Percentiles rank a stretch among this genome's conserved stretches.
phyloP scores from a whole-genome alignment of 2,329 filamentous ascomycete genomes.

The Aspergillus awamori region DNA sequence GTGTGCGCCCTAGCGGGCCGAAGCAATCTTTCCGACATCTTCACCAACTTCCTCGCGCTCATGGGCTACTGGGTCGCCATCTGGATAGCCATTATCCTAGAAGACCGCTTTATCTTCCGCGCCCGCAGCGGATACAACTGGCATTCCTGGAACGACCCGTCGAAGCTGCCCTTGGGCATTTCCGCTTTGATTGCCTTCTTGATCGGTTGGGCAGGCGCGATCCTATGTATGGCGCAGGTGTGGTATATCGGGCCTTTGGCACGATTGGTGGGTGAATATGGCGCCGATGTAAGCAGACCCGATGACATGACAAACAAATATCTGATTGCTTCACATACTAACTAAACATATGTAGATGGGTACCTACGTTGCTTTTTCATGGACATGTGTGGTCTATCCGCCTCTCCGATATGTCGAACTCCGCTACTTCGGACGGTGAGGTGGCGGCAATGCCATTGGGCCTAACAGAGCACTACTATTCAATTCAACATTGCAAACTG shows the following conservation, averaged over 20 bases:
- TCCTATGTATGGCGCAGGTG: conserved; percentile 69
- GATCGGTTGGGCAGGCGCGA: conserved; percentile 66
- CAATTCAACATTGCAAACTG: no score
- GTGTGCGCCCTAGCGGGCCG: conserved; percentile 67
- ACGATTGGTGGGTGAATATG: conserved; percentile 58
- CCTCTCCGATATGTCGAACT: conserved; percentile 57
- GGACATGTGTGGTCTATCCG: conserved; percentile 61
- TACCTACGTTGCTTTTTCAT: conserved; percentile 63
- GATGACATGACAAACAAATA: no score
- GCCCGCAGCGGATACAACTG: conserved; percentile 59
- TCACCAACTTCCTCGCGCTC: conserved; percentile 69
- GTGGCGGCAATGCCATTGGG: neutral
- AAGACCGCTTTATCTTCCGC: conserved; percentile 66
- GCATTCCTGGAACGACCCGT: conserved; percentile 62
- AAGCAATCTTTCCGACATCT: conserved; percentile 63
- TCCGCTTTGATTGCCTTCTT: conserved; percentile 65
- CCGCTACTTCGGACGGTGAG: conserved; percentile 51
- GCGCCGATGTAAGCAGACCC: conserved; percentile 54
- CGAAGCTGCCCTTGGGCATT: conserved; percentile 63
- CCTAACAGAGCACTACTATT: neutral
- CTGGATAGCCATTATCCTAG: conserved; percentile 62
- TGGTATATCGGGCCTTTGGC: conserved; percentile 70
- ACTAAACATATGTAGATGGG: conserved; percentile 48
- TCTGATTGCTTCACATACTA: no score
- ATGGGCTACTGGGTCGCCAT: conserved; percentile 73